Base-by-base conservation (phyloP, 257 asterid genomes). In the Capsicum rhomboideum region DNA sequence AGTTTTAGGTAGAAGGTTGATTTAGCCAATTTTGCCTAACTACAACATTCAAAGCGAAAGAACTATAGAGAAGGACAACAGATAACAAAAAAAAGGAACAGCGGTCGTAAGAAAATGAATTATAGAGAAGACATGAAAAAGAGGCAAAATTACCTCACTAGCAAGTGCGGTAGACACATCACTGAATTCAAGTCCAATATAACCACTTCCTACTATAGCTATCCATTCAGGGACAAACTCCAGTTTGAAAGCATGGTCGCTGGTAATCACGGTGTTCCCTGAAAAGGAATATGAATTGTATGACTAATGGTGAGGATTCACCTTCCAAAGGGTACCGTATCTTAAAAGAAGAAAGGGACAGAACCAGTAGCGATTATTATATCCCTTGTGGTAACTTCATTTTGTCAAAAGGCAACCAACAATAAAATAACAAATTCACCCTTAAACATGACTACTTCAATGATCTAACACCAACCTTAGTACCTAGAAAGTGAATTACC, bases 151-250 rank as follows among this genome's bases (percentile, higher is more conserved):
- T 79, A 94, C 98, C 98, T 94, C 98, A 91, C 98, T 94, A 86
- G 97, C 98, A 88, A 94, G 98, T 80, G 98, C 98, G 53, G 98
- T 94, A 82, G 92, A 94, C 55, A 94, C 98, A 87, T 94, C 98
- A 88, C 98, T 94, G 88, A 94, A 94, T 86, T 94, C 98, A 86
- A 94, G 98, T 77, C 97, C 98, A 86, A 94, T 94, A 87, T 93
- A 95, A 83, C 98, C 98, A 91, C 98, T 93, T 88, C 98, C 98
- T 20, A 95, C 95, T 82, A 95, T 93, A 77, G 98, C 98, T 90
- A 95, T 93, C 98, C 98, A 95, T 46, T 95, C 90, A 5, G 98
- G 97, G 84, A 95, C 97, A 84, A 83, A 88, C 86, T 95, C 97
- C 89, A 95, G 85, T 88, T 95, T 93, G 86, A 93, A 97, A 71